phyloP scores from a whole-genome alignment of 139 green algal genomes.

The Yamagishiella unicocca region DNA sequence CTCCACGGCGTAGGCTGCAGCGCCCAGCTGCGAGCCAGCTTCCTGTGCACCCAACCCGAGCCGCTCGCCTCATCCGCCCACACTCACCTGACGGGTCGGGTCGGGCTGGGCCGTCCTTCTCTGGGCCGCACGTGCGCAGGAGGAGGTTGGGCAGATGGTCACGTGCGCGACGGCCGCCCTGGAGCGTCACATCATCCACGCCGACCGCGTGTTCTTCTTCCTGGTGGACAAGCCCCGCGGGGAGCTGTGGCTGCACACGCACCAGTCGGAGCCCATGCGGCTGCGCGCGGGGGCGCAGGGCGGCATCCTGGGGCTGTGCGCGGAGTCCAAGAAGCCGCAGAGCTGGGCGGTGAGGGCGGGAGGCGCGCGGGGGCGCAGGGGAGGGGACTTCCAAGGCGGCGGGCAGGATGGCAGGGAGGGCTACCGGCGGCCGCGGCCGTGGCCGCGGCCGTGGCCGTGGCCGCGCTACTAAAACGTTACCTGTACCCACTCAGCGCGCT shows the following conservation, averaged over 20 bases:
- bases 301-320: conserved; percentile 41
- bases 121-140: too few relatives aligned
- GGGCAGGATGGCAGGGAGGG: background rate
- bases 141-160: conserved; percentile 58
- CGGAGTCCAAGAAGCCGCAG: conserved; percentile 23
- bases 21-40: too few relatives aligned
- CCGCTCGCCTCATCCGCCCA: too few relatives aligned
- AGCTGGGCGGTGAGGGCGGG: conserved; percentile 39
- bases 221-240: conserved; percentile 63
- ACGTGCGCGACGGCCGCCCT: conserved; percentile 46
- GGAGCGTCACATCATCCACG: conserved; percentile 63
- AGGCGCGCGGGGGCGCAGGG: background rate
- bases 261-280: conserved; percentile 25
- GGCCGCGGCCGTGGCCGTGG: too few relatives aligned
- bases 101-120: too few relatives aligned
- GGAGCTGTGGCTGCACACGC: conserved; percentile 66
- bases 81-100: too few relatives aligned
- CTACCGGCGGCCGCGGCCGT: too few relatives aligned
- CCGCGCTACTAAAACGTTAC: too few relatives aligned
- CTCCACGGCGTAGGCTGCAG: too few relatives aligned
- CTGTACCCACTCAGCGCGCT: too few relatives aligned
- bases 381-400: too few relatives aligned
- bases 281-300: conserved; percentile 28
- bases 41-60: too few relatives aligned
- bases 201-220: conserved; percentile 65